Evolutionary conservation across 2,329 filamentous ascomycete species (phyloP).

Genomic region (Fusarium veterinarium): DNA sequence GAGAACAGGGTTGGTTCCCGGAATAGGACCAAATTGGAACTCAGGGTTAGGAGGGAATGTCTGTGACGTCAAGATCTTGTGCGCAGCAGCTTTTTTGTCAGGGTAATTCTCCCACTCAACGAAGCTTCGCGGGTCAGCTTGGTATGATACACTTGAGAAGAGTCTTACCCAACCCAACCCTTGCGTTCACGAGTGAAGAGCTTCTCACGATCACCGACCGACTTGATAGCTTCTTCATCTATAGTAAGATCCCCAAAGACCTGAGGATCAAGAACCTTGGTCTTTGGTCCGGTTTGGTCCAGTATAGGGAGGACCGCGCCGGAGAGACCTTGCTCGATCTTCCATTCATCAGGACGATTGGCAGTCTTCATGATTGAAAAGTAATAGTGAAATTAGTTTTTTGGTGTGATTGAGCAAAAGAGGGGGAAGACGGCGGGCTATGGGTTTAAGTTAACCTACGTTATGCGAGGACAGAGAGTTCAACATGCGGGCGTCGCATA

Average conservation of each 20-base stretch:
- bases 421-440: background rate
- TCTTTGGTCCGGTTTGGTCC: conserved; percentile 56
- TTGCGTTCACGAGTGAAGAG: conserved; percentile 46
- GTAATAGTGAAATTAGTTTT: too few relatives aligned
- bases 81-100: conserved; percentile 71
- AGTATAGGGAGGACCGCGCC: conserved; percentile 58
- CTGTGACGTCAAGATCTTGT: conserved; percentile 56
- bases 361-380: conserved; percentile 25
- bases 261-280: conserved; percentile 44
- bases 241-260: conserved; percentile 49
- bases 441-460: background rate
- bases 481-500: background rate
- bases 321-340: conserved; percentile 63
- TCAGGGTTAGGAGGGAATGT: conserved; percentile 58
- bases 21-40: conserved; percentile 66
- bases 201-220: conserved; percentile 51
- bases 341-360: conserved; percentile 61
- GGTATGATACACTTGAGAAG: background rate
- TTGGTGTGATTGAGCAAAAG: background rate
- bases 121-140: conserved; percentile 55
- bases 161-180: conserved; percentile 49
- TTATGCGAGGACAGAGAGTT: background rate
- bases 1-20: conserved; percentile 67
- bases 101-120: conserved; percentile 78
- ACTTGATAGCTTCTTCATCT: conserved; percentile 55